These are phyloP conservation scores for Aspergillus eucalypticola DNA, from an alignment of 2,329 filamentous ascomycete species.

Conservation along the genomic window DNA sequence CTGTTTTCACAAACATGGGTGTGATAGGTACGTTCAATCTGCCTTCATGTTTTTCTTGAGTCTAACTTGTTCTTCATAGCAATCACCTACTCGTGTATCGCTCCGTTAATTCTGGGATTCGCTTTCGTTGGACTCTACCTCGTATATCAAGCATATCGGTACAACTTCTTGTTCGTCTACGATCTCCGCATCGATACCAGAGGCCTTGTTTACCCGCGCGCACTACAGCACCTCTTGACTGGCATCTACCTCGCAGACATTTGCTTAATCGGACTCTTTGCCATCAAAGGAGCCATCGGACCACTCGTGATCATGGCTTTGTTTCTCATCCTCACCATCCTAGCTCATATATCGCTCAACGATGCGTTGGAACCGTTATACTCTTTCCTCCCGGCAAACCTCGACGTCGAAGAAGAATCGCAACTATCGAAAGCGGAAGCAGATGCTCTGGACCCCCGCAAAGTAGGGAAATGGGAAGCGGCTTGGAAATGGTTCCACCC, in stretches of 20 bases:
- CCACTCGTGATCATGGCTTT: constrained; percentile 75
- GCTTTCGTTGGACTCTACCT: constrained; percentile 74
- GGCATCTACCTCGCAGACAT: constrained; percentile 82
- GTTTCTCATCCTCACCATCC: constrained; percentile 70
- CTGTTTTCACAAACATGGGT: constrained; percentile 75
- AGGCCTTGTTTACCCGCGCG: constrained; percentile 82
- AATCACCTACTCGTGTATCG: constrained; percentile 83
- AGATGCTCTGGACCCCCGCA: not conserved
- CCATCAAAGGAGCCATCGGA: constrained; percentile 62
- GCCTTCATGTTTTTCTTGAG: not conserved
- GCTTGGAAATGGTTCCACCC: constrained; percentile 61
- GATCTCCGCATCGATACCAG: constrained; percentile 82
- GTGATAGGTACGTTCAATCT: constrained; percentile 66
- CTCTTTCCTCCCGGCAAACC: constrained; percentile 71
- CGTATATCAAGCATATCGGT: constrained; percentile 85
- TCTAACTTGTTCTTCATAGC: constrained; percentile 49
- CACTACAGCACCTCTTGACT: constrained; percentile 78
- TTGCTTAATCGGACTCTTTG: constrained; percentile 83
- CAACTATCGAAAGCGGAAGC: constrained; percentile 40
- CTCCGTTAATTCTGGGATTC: constrained; percentile 80
- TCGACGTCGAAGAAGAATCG: constrained; percentile 57
- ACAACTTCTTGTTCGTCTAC: constrained; percentile 86
- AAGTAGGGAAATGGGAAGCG: constrained; percentile 18
- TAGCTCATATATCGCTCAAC: constrained; percentile 67
- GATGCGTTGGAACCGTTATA: constrained; percentile 47